phyloP scores from a whole-genome alignment of 257 asterid genomes.

The Plectranthus barbatus region DNA sequence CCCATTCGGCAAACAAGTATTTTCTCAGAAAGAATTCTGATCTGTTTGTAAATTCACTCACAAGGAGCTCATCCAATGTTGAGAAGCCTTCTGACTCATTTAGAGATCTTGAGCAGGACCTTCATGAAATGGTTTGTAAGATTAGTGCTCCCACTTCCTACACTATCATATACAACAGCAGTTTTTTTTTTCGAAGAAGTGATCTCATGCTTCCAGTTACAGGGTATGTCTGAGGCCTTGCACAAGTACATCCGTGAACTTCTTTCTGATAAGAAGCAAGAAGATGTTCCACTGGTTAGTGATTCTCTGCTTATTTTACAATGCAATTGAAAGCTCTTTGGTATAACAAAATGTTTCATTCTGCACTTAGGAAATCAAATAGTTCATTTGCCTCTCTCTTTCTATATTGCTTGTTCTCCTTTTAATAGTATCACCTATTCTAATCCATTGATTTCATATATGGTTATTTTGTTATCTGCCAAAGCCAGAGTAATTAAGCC shows the following conservation, averaged over 20 bases:
- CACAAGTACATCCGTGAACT: constrained; percentile 41
- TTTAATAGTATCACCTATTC: not conserved
- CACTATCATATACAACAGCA: not conserved
- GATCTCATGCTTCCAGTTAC: constrained; percentile 19
- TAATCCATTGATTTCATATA: not conserved
- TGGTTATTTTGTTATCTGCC: not conserved
- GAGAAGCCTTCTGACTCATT: constrained; percentile 37
- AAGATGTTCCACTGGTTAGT: constrained; percentile 69
- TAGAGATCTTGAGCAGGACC: constrained; percentile 29
- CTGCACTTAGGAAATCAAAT: not conserved
- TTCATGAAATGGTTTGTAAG: constrained; percentile 37
- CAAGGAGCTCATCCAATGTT: constrained; percentile 41
- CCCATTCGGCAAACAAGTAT: constrained; percentile 43
- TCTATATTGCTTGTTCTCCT: not conserved
- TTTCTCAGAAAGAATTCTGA: constrained; percentile 50
- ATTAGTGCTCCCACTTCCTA: constrained; percentile 6
- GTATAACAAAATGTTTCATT: not conserved
- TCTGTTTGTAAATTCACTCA: constrained; percentile 51
- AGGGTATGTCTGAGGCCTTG: constrained; percentile 43
- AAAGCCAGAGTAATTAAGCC: not conserved
- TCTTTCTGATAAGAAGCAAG: constrained; percentile 55
- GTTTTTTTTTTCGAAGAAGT: not conserved
- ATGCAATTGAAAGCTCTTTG: not conserved
- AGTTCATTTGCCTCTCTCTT: not conserved
- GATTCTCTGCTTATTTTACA: not conserved